A percentile compares a stretch with the other conserved stretches of the same genome.
Conservation (phyloP, 306 rosid genomes). For the Lathyrus oleraceus region DNA sequence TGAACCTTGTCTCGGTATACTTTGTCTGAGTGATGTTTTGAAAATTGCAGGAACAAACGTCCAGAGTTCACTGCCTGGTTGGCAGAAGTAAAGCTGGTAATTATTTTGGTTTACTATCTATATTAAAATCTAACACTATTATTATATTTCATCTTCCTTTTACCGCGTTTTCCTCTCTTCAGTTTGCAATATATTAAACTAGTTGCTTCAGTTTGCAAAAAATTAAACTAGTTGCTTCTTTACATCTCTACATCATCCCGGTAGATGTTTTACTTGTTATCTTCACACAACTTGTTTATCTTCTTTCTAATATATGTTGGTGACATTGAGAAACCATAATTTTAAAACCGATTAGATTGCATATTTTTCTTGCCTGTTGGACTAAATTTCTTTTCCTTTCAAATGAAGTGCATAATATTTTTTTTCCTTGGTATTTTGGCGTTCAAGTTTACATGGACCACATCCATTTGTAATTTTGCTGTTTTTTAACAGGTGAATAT, state of each 20-base stretch:
- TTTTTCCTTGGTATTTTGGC: not conserved
- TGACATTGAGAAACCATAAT: not conserved
- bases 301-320: not conserved
- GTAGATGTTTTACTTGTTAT: conserved; percentile 14
- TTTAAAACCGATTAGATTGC: not conserved
- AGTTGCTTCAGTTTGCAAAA: conserved; percentile 22
- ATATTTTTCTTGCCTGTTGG: conserved; percentile 20
- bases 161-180: not conserved
- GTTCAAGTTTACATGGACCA: conserved; percentile 1
- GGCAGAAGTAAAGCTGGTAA: conserved; percentile 86
- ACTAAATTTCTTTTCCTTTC: not conserved
- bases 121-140: not conserved
- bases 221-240: not conserved
- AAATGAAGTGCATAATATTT: not conserved
- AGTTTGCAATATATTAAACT: conserved; percentile 13
- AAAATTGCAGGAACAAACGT: conserved; percentile 76
- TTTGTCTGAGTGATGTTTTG: conserved; percentile 35
- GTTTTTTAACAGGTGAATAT: conserved; percentile 69
- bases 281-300: conserved; percentile 12
- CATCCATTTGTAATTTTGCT: conserved; percentile 24
- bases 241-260: not conserved
- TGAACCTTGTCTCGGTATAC: conserved; percentile 29
- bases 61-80: conserved; percentile 99
- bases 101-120: conserved; percentile 30
- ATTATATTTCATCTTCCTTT: not conserved